These are phyloP conservation scores for Jatropha curcas DNA, from an alignment of 345 rosid genomes.

Conservation along the genomic window DNA sequence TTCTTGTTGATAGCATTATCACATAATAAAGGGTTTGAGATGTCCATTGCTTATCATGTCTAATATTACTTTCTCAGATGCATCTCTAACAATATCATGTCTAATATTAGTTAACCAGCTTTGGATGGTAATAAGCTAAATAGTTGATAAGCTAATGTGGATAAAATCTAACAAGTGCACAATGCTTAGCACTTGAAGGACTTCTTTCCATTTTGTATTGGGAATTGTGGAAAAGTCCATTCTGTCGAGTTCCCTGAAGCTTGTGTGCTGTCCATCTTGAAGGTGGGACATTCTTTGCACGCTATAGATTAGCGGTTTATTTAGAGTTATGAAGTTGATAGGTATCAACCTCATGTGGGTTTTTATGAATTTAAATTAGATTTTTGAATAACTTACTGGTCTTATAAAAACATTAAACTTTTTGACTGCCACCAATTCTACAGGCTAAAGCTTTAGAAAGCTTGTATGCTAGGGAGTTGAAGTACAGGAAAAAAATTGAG, in stretches of 20 bases:
- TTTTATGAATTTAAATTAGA: not conserved
- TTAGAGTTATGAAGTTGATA: not conserved
- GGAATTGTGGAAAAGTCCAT: not conserved
- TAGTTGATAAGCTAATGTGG: too few relatives aligned
- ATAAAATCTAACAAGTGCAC: not conserved
- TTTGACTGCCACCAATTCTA: conserved; percentile 2
- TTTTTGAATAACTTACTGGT: not conserved
- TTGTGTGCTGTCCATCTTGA: not conserved
- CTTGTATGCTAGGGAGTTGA: conserved; percentile 54
- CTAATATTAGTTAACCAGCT: not conserved
- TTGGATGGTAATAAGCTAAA: not conserved
- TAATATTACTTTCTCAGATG: not conserved
- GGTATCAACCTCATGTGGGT: too few relatives aligned
- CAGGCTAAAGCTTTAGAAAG: conserved; percentile 66
- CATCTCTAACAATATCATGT: not conserved
- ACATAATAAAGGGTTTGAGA: not conserved
- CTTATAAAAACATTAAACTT: conserved; percentile 7
- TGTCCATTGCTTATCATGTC: not conserved
- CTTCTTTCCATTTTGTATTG: not conserved
- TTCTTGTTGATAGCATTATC: not conserved
- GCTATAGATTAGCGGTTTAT: not conserved
- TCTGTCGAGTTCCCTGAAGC: not conserved
- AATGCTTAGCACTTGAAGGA: not conserved
- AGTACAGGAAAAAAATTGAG: conserved; percentile 64
- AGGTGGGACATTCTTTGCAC: not conserved